phyloP scores from a whole-genome alignment of 768 basidiomycete genomes.

The Calocera viscosa region DNA sequence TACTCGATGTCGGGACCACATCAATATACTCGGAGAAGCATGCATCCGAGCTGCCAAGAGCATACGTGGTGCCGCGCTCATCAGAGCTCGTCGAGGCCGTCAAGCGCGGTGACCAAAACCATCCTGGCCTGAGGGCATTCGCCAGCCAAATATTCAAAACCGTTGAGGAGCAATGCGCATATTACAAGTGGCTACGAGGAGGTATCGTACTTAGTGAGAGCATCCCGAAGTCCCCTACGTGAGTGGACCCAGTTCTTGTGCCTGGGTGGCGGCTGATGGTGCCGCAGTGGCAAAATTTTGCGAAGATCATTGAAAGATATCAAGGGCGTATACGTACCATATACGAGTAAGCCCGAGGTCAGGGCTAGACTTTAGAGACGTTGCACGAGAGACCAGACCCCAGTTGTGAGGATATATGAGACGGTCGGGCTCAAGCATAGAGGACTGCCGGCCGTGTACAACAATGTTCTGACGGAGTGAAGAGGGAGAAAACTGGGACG shows the following conservation, averaged over 20 bases:
- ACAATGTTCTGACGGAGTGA: too few relatives aligned
- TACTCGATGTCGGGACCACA: conserved; percentile 21
- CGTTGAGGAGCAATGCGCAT: conserved; percentile 18
- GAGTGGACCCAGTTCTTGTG: background rate
- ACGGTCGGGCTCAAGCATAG: too few relatives aligned
- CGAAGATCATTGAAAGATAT: conserved; percentile 19
- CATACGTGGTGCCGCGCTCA: conserved; percentile 22
- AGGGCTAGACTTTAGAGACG: conserved; percentile 15
- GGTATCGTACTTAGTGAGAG: conserved; percentile 19
- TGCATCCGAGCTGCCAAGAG: conserved; percentile 21
- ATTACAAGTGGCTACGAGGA: conserved; percentile 24
- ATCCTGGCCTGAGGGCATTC: conserved; percentile 13
- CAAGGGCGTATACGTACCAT: conserved; percentile 15
- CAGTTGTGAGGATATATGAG: too few relatives aligned
- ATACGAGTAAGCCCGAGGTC: conserved; percentile 16
- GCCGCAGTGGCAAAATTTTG: conserved; percentile 20
- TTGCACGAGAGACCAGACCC: too few relatives aligned
- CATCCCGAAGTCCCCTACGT: conserved; percentile 18
- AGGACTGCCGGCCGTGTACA: too few relatives aligned
- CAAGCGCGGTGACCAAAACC: conserved; percentile 7
- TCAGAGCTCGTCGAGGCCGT: conserved; percentile 12
- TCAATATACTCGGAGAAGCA: conserved; percentile 20
- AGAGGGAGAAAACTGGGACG: too few relatives aligned
- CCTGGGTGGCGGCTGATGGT: too few relatives aligned
- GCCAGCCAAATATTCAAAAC: conserved; percentile 16